phyloP scores from a whole-genome alignment of 192 early-diverging fungal genomes.

The Linnemannia schmuckeri region DNA sequence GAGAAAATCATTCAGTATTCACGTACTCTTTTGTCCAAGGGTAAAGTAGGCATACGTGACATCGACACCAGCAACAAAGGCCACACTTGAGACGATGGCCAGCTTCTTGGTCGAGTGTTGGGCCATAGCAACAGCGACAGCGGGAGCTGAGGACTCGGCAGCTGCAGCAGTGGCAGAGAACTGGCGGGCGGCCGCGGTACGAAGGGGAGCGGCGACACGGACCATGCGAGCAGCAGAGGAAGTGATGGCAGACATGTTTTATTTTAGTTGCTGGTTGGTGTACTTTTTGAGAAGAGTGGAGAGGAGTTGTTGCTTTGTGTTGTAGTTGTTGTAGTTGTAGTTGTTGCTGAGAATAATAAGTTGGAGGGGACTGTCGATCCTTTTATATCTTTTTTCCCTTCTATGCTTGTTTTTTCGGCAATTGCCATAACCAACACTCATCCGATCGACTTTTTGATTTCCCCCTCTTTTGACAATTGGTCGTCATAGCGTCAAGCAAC shows the following conservation, averaged over 20 bases:
- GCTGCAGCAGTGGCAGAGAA: slow-evolving; percentile 15
- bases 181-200: slow-evolving; percentile 15
- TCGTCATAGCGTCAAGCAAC: too few species aligned
- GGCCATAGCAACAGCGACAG: background rate
- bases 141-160: background rate
- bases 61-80: slow-evolving; percentile 20
- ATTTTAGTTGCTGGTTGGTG: background rate
- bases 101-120: slow-evolving; percentile 23
- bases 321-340: too few species aligned
- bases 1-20: background rate
- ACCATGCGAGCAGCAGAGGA: slow-evolving; percentile 8
- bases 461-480: too few species aligned
- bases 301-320: too few species aligned
- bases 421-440: too few species aligned
- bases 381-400: too few species aligned
- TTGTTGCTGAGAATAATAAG: too few species aligned
- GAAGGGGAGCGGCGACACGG: slow-evolving; percentile 13
- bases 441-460: too few species aligned
- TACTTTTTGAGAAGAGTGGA: background rate
- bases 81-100: slow-evolving; percentile 17
- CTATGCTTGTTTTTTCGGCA: too few species aligned
- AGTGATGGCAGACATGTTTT: slow-evolving; percentile 14
- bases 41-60: slow-evolving; percentile 49
- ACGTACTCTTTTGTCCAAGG: background rate
- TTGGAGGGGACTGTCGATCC: too few species aligned